Base-by-base conservation (phyloP, 352 stramenopile species). In the Pythium monospermum region DNA sequence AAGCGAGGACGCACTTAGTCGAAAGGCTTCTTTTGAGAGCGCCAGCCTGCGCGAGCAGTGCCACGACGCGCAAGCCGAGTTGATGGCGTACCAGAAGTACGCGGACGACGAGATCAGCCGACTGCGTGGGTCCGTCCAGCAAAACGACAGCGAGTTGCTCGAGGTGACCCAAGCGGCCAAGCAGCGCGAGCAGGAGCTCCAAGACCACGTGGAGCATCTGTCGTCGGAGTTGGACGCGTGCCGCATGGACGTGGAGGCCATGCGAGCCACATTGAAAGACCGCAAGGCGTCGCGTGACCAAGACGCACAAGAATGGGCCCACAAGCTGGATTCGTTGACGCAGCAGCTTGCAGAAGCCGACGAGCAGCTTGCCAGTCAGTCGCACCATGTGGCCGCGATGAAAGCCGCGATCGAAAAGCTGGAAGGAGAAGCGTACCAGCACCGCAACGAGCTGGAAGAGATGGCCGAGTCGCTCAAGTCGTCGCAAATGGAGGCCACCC, bases 401-500 rank as follows among this genome's bases (percentile, higher is more conserved):
- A 69, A 78, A 47, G 36, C 38, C 8, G 53, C 58, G 30, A 60
- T 84, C 47, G 76, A 85, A 49, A 72, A 71, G 40, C 61, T 78
- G 7, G 73, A 87, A 45, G 68, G 72, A 27, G 70, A 85, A 27
- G 62, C 66, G 39, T 70, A 70, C 40, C 61, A 70, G 53, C 64
- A 61, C 41, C 70, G 66, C 10, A 64, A 71, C 40, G 72, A 86
- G 39, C 41, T 75, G 6, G 68, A 84, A 40, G 69, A 80, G 23
- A 59, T 84, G 22, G 45, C 57, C 0, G 74, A 83, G 36, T 72
- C 69, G 26, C 57, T 87, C 23, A 81, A 83, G 55, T 68, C 74
- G 22, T 57, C 70, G 2, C 63, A 90, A 40, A 64, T 69, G 54
- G 72, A 90, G 47, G 68, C 71, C 15, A 50, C 59, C 7, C 62